These are phyloP conservation scores for Murraya koenigii DNA, from an alignment of 345 rosid genomes.

Conservation along the genomic window DNA sequence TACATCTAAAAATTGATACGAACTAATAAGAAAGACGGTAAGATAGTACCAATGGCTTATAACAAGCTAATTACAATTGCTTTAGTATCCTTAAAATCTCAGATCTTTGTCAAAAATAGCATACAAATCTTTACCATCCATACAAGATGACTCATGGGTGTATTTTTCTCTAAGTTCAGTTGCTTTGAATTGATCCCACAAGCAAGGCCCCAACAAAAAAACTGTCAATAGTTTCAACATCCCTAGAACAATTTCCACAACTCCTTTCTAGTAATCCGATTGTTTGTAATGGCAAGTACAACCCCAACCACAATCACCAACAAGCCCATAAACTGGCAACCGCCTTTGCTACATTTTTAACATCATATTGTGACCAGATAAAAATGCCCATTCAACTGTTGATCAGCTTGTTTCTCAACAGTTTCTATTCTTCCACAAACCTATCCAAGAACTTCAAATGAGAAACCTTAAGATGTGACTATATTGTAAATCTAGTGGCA, in stretches of 20 bases:
- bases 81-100: not conserved
- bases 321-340: not conserved
- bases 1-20: not conserved
- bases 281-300: not conserved
- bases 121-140: not conserved
- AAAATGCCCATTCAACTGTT: not conserved
- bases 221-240: not conserved
- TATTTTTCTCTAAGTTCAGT: not conserved
- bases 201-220: not conserved
- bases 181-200: not conserved
- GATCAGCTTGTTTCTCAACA: not conserved
- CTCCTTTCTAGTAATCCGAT: not conserved
- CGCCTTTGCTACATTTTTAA: no score
- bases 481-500: not conserved
- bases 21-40: not conserved
- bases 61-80: not conserved
- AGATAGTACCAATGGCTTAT: not conserved
- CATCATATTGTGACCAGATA: not conserved
- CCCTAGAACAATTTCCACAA: not conserved
- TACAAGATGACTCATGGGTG: not conserved
- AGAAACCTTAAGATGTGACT: not conserved
- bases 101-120: not conserved
- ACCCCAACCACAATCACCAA: not conserved
- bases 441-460: not conserved
- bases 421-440: not conserved